Conservation (phyloP, 2,329 filamentous ascomycete genomes). For the Stagonosporopsis rhizophila region DNA sequence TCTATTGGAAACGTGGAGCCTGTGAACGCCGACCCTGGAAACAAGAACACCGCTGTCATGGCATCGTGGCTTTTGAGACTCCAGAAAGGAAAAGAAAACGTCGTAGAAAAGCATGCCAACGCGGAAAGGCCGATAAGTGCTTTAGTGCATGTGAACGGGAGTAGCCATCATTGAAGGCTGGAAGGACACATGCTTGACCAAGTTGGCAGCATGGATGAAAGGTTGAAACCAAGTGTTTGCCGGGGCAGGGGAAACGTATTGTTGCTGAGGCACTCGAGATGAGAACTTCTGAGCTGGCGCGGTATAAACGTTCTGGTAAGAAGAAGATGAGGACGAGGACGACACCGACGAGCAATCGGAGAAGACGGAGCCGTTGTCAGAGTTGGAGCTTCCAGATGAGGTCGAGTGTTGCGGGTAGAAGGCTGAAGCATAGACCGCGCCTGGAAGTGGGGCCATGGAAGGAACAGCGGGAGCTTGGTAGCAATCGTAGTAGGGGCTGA, state of each 20-base stretch:
- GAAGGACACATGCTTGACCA: slow-evolving; percentile 52
- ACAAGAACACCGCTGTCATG: slow-evolving; percentile 42
- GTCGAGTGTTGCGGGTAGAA: slow-evolving; percentile 42
- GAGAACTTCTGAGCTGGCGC: slow-evolving; percentile 39
- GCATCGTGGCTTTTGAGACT: slow-evolving; percentile 48
- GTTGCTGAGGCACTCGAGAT: slow-evolving; percentile 36
- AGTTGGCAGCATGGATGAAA: slow-evolving; percentile 50
- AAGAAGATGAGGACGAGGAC: slow-evolving; percentile 46
- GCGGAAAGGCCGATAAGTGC: slow-evolving; percentile 18
- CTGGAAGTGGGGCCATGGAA: slow-evolving; percentile 42
- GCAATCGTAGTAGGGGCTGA: slow-evolving; percentile 48
- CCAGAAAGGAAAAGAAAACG: slow-evolving; percentile 39
- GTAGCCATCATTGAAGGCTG: slow-evolving; percentile 47
- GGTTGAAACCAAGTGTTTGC: slow-evolving; percentile 50
- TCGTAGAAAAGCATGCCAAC: slow-evolving; percentile 40
- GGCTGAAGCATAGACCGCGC: slow-evolving; percentile 38
- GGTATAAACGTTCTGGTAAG: slow-evolving; percentile 41
- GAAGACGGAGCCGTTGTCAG: slow-evolving; percentile 51
- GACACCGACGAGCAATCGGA: slow-evolving; percentile 49
- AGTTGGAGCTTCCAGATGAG: slow-evolving; percentile 49
- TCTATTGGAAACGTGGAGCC: slow-evolving; percentile 45
- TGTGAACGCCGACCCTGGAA: slow-evolving; percentile 38
- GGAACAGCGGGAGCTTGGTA: slow-evolving; percentile 40
- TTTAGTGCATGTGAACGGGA: slow-evolving; percentile 49
- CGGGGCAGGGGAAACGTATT: slow-evolving; percentile 47